phyloP scores from a whole-genome alignment of 176 grass and related monocot genomes.

The Musa schizocarpa region DNA sequence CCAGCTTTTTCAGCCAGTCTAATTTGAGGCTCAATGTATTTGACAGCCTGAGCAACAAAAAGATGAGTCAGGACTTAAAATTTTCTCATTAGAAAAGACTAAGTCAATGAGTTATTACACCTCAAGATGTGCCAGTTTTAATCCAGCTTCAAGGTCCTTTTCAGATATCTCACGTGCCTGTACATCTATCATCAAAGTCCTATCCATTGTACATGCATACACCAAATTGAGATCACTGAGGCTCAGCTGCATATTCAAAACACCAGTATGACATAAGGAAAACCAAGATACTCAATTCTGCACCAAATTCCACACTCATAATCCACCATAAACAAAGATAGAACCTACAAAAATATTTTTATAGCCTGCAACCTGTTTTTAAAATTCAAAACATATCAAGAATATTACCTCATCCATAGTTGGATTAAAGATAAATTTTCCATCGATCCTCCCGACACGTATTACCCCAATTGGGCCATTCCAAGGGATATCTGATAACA shows the following conservation, averaged over 20 bases:
- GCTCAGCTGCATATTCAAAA: slow-evolving; percentile 43
- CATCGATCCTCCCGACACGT: slow-evolving; percentile 85
- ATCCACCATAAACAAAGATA: neutral
- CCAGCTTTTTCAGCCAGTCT: slow-evolving; percentile 78
- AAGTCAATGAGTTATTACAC: slow-evolving; percentile 26
- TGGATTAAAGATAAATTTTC: slow-evolving; percentile 80
- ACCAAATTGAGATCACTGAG: slow-evolving; percentile 97
- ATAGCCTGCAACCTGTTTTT: neutral
- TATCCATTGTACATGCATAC: slow-evolving; percentile 87
- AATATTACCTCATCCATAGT: slow-evolving; percentile 79
- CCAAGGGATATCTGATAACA: slow-evolving; percentile 97
- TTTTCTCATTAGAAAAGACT: slow-evolving; percentile 15
- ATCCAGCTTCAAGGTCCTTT: slow-evolving; percentile 79
- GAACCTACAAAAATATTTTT: neutral
- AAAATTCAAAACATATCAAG: neutral
- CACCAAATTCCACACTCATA: neutral
- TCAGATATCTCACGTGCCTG: slow-evolving; percentile 96
- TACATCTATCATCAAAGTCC: slow-evolving; percentile 97
- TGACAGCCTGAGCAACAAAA: slow-evolving; percentile 54
- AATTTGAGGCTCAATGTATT: slow-evolving; percentile 95
- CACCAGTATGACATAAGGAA: neutral
- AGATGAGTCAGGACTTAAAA: slow-evolving; percentile 13
- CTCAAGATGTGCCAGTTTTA: slow-evolving; percentile 85
- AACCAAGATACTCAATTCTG: neutral
- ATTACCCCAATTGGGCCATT: slow-evolving; percentile 89